Base-by-base conservation (phyloP, 23 red algal species). In the Pyropia yezoensis region DNA sequence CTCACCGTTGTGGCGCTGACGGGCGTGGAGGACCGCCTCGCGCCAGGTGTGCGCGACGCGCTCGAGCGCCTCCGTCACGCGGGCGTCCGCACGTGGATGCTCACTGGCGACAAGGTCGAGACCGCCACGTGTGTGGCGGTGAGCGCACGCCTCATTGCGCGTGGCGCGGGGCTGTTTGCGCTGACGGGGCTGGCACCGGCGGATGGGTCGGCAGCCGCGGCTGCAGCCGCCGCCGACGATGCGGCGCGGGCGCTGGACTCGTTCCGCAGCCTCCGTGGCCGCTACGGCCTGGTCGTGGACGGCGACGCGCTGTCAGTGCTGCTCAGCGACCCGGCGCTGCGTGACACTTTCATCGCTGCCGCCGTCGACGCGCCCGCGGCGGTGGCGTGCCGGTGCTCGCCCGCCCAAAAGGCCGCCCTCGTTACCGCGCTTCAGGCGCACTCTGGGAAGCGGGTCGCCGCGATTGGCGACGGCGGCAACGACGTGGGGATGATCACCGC, bases 31-130 rank as follows among this genome's bases (percentile, higher is more conserved):
- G 92, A 96, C 61, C 85, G 77, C 74, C 66, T 96, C 14, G 85
- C 90, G 39, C 57, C 67, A 0, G 82, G 82, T 50, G 92, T 96
- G 33, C 76, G 79, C 3, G 85, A 84, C 50, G 78, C 85, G 11
- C 73, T 96, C 27, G 92, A 96, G 51, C 78, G 90, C 50, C 80
- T 96, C 3, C 72, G 87, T 7, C 92, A 96, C 59, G 92, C 92
- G 8, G 92, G 83, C 13, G 71, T 96, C 57, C 84, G 85, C 26
- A 71, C 90, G 27, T 96, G 92, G 92, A 96, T 96, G 92, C 61
- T 96, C 33, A 96, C 92, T 17, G 92, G 92, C 13, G 92, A 96
- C 77, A 96, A 96, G 55, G 92, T 96, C 25, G 92, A 96, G 68
- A 96, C 92, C 8, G 92, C 92, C 6, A 87, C 75, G 33, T 85